phyloP scores from a whole-genome alignment of 2,329 filamentous ascomycete species.

The Cytospora paraplurivora region DNA sequence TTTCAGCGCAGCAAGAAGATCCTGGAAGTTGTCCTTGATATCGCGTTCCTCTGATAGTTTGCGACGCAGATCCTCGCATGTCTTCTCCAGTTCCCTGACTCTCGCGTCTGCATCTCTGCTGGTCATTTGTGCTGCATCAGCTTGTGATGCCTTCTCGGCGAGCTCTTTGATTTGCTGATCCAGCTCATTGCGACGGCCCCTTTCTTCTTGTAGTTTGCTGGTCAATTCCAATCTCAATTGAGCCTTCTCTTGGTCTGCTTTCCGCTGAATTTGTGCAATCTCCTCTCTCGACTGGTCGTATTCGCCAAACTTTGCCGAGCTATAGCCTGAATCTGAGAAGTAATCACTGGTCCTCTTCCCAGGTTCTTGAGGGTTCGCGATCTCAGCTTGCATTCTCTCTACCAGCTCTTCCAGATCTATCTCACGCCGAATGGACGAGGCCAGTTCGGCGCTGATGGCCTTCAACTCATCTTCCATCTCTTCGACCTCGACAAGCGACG shows the following conservation, averaged over 20 bases:
- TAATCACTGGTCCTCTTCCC: constrained; percentile 91
- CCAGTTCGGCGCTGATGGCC: constrained; percentile 90
- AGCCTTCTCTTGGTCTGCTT: constrained; percentile 88
- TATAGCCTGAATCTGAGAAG: constrained; percentile 93
- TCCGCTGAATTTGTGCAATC: constrained; percentile 78
- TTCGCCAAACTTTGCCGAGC: constrained; percentile 77
- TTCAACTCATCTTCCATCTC: constrained; percentile 94
- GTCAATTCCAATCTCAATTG: constrained; percentile 83
- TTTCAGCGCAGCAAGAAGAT: constrained; percentile 81
- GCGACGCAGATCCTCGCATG: constrained; percentile 80
- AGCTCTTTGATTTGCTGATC: constrained; percentile 84
- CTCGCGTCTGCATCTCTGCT: constrained; percentile 59
- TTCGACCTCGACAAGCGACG: constrained; percentile 61
- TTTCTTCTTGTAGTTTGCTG: constrained; percentile 84
- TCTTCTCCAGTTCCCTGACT: constrained; percentile 75
- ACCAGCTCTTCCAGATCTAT: constrained; percentile 96
- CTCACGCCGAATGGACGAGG: constrained; percentile 88
- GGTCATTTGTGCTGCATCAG: constrained; percentile 58
- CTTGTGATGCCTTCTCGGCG: constrained; percentile 73
- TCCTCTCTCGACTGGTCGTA: constrained; percentile 66
- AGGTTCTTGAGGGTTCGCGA: constrained; percentile 56
- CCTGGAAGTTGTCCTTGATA: constrained; percentile 91
- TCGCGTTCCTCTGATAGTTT: constrained; percentile 82
- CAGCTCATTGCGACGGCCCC: constrained; percentile 71
- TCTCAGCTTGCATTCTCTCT: constrained; percentile 82